These are phyloP conservation scores for Flaveria trinervia DNA, from an alignment of 129 eudicot genomes.

Conservation along the genomic window DNA sequence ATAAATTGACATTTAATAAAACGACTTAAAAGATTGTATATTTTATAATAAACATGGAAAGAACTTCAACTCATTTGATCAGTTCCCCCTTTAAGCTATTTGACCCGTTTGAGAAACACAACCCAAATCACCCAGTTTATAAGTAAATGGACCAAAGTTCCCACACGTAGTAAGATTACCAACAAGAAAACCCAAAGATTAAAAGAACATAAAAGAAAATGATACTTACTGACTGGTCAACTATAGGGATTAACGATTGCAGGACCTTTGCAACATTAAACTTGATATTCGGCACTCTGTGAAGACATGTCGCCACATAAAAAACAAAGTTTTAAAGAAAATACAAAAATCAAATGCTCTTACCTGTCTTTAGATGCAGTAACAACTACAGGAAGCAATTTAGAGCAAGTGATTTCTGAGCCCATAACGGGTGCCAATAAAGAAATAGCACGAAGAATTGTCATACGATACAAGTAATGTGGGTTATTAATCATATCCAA, in stretches of 20 bases:
- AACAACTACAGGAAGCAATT: conserved; percentile 78
- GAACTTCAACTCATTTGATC: neutral
- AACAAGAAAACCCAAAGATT: neutral
- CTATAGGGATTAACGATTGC: conserved; percentile 81
- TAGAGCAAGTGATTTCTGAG: conserved; percentile 86
- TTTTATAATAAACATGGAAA: no score
- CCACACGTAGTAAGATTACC: conserved; percentile 1
- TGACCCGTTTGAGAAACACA: neutral
- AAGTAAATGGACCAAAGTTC: neutral
- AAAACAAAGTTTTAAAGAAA: conserved; percentile 39
- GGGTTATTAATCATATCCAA: conserved; percentile 87
- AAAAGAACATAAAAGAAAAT: neutral
- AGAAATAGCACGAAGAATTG: conserved; percentile 79
- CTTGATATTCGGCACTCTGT: conserved; percentile 90
- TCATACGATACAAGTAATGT: conserved; percentile 92
- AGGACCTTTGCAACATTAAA: conserved; percentile 96
- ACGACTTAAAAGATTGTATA: no score
- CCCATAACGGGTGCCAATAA: conserved; percentile 97
- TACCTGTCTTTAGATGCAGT: conserved; percentile 90
- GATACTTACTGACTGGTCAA: conserved; percentile 74
- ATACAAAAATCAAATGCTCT: conserved; percentile 8
- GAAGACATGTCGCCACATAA: conserved; percentile 65
- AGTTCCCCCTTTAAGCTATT: neutral
- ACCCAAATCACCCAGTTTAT: neutral
- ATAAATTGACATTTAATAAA: no score